These are phyloP conservation scores for Neurospora sublineolata DNA, from an alignment of 495 filamentous ascomycete genomes.

Conservation along the genomic window DNA sequence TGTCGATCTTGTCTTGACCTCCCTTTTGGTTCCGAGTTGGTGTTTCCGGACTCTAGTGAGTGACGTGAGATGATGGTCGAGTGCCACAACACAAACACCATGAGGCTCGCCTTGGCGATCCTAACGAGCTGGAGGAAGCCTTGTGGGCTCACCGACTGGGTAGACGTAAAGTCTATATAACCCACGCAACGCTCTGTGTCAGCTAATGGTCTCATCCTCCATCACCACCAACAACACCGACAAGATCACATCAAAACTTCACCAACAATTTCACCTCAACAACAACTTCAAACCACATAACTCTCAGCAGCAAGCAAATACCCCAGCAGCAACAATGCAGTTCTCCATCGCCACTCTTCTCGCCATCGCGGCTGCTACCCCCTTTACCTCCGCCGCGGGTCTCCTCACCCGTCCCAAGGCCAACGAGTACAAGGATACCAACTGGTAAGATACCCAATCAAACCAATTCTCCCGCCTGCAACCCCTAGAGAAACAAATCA, in stretches of 20 bases:
- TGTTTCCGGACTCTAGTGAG: background rate
- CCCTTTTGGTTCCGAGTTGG: background rate
- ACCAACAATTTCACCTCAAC: background rate
- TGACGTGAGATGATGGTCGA: background rate
- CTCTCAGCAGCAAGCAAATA: background rate
- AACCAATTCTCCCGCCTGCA: background rate
- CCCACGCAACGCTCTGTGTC: background rate
- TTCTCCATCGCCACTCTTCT: background rate
- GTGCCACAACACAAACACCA: background rate
- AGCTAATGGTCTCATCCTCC: background rate
- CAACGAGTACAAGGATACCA: background rate
- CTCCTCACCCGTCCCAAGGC: background rate
- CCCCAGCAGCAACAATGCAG: background rate
- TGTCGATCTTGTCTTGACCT: background rate
- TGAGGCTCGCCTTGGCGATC: background rate
- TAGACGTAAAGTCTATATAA: background rate
- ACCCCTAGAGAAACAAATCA: background rate
- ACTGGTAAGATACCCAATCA: background rate
- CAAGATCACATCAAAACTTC: background rate
- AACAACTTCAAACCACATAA: background rate
- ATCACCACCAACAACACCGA: background rate
- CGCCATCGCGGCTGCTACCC: background rate
- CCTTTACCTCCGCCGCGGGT: background rate
- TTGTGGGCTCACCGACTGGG: background rate
- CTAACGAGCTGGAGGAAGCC: background rate